phyloP scores from a whole-genome alignment of 345 rosid genomes.

The Luvunga scandens region DNA sequence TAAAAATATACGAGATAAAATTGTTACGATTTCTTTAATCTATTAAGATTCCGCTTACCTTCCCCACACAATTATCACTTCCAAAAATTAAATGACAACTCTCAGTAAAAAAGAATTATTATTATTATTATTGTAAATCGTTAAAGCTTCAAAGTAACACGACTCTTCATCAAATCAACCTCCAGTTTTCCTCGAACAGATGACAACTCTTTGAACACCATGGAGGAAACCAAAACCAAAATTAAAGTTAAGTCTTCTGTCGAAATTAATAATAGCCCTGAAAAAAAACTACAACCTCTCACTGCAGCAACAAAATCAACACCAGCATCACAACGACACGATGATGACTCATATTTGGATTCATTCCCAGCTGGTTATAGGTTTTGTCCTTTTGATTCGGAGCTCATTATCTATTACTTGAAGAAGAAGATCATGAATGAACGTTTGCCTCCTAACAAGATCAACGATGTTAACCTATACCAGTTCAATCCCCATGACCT shows the following conservation, averaged over 20 bases:
- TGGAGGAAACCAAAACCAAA: background rate
- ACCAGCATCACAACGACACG: too few species aligned
- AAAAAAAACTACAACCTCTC: background rate
- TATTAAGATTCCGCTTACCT: background rate
- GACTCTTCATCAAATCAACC: background rate
- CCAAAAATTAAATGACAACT: too few species aligned
- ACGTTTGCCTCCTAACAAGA: background rate
- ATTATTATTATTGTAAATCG: too few species aligned
- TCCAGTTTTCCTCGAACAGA: background rate
- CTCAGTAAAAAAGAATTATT: too few species aligned
- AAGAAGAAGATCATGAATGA: background rate
- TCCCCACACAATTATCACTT: too few species aligned
- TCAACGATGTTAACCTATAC: background rate
- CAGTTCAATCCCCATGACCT: background rate
- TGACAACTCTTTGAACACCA: background rate
- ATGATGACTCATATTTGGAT: background rate
- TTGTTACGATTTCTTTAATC: background rate
- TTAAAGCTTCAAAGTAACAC: too few species aligned
- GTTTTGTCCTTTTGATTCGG: background rate
- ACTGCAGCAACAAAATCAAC: background rate
- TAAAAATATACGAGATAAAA: background rate
- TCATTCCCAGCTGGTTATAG: background rate
- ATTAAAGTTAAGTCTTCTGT: background rate
- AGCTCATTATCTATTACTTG: background rate
- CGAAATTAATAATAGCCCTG: background rate